phyloP scores from a whole-genome alignment of 106 monocot species.

The Apostasia ramifera region DNA sequence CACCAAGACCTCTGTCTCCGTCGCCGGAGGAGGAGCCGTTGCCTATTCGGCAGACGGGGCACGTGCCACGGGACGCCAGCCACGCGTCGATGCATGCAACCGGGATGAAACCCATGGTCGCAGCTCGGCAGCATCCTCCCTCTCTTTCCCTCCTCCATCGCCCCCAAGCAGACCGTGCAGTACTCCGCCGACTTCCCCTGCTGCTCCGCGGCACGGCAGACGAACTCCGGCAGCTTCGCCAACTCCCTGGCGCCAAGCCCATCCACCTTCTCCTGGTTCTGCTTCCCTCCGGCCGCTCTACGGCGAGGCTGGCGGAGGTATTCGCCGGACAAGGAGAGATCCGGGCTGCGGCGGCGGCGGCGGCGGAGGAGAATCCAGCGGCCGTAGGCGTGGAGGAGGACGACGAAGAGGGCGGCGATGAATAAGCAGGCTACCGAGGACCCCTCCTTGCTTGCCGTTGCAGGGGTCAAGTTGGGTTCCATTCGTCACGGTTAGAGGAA shows the following conservation, averaged over 20 bases:
- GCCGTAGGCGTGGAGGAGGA: conserved; percentile 20
- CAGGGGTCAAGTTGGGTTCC: not conserved
- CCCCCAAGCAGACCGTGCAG: conserved; percentile 10
- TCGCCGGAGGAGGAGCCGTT: too few relatives aligned
- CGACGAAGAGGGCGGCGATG: conserved; percentile 14
- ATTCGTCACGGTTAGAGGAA: not conserved
- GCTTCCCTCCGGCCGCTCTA: not conserved
- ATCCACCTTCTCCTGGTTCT: too few relatives aligned
- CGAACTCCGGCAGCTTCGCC: conserved; percentile 4
- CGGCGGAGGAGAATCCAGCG: conserved; percentile 15
- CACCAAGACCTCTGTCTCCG: not conserved
- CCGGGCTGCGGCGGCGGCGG: not conserved
- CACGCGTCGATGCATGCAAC: conserved; percentile 19
- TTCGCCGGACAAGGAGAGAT: not conserved
- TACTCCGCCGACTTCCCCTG: not conserved
- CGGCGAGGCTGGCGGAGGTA: not conserved
- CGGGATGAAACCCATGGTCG: conserved; percentile 15
- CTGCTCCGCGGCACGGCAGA: not conserved
- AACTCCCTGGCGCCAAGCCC: not conserved
- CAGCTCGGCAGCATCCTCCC: conserved; percentile 15
- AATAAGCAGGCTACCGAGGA: conserved; percentile 9
- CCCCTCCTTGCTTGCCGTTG: not conserved
- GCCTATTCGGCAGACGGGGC: conserved; percentile 17
- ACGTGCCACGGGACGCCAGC: conserved; percentile 10
- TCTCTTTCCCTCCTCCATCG: conserved; percentile 8